phyloP scores from a whole-genome alignment of 2,329 filamentous ascomycete genomes.

The Diplodia intermedia region DNA sequence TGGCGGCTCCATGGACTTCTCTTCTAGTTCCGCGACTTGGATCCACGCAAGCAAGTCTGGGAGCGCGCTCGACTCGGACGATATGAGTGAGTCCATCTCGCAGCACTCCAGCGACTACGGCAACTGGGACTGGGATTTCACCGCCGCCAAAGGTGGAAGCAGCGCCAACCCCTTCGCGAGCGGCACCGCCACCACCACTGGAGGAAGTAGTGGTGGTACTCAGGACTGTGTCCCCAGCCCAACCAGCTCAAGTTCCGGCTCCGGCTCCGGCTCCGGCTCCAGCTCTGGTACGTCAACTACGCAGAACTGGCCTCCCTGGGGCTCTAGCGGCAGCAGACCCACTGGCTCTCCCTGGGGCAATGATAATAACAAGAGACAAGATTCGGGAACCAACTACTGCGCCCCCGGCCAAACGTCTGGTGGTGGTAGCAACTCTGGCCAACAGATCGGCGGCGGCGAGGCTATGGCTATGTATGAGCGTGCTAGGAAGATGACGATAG shows the following conservation, averaged over 20 bases:
- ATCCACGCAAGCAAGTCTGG: conserved; percentile 59
- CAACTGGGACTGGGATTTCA: conserved; percentile 56
- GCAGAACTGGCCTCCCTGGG: conserved; percentile 25
- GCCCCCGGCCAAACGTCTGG: conserved; percentile 36
- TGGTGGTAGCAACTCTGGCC: neutral
- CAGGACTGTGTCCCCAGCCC: conserved; percentile 44
- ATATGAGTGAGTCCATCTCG: conserved; percentile 51
- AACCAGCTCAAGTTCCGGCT: conserved; percentile 24
- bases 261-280: conserved; percentile 32
- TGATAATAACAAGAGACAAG: conserved; percentile 37
- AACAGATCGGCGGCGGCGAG: conserved; percentile 3
- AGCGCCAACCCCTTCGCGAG: conserved; percentile 52
- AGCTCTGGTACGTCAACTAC: conserved; percentile 29
- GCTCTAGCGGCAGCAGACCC: conserved; percentile 18
- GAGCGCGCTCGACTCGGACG: conserved; percentile 56
- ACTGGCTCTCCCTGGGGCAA: conserved; percentile 1
- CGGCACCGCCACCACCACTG: conserved; percentile 21
- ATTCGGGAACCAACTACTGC: conserved; percentile 40
- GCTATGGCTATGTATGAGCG: neutral
- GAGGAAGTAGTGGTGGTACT: conserved; percentile 29
- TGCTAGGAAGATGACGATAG: conserved; percentile 47
- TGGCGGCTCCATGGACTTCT: conserved; percentile 61
- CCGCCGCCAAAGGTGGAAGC: conserved; percentile 58
- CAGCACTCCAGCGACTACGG: conserved; percentile 54
- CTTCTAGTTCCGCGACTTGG: conserved; percentile 53